Evolutionary conservation across 2,329 filamentous ascomycete species (phyloP).

Genomic region (Venturia nashicola): DNA sequence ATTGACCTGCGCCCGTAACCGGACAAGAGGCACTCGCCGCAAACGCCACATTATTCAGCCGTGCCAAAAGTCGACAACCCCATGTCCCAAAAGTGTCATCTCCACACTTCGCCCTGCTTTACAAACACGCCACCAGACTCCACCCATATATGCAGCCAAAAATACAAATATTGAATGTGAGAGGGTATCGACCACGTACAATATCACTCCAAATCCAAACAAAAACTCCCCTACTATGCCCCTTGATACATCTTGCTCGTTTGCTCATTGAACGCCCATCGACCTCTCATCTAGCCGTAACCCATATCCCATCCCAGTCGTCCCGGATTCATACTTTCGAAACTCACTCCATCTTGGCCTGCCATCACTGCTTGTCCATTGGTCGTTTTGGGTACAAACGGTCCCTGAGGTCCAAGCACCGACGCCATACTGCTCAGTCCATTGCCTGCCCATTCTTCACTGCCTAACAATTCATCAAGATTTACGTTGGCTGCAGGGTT

Average conservation of each 20-base stretch:
- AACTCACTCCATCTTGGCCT: not conserved
- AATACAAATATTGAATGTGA: not conserved
- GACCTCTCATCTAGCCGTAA: not conserved
- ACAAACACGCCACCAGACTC: not conserved
- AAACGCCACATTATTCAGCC: no score
- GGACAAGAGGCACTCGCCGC: no score
- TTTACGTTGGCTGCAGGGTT: conserved; percentile 20
- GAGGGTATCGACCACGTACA: conserved; percentile 1
- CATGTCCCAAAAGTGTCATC: no score
- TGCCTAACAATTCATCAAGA: conserved; percentile 25
- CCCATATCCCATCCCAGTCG: conserved; percentile 8
- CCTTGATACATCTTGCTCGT: not conserved
- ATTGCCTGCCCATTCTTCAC: conserved; percentile 28
- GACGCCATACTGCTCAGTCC: conserved; percentile 8
- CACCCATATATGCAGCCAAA: not conserved
- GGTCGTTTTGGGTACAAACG: not conserved
- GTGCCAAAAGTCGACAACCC: no score
- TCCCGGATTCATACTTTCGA: conserved; percentile 7
- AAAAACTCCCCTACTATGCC: not conserved
- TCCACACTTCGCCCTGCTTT: not conserved
- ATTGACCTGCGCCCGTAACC: no score
- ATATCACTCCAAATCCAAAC: not conserved
- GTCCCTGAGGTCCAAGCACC: not conserved
- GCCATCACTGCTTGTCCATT: not conserved
- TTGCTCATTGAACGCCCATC: not conserved